phyloP scores from a whole-genome alignment of 1,139 yeast genomes.

The Yamadazyma blattariae region DNA sequence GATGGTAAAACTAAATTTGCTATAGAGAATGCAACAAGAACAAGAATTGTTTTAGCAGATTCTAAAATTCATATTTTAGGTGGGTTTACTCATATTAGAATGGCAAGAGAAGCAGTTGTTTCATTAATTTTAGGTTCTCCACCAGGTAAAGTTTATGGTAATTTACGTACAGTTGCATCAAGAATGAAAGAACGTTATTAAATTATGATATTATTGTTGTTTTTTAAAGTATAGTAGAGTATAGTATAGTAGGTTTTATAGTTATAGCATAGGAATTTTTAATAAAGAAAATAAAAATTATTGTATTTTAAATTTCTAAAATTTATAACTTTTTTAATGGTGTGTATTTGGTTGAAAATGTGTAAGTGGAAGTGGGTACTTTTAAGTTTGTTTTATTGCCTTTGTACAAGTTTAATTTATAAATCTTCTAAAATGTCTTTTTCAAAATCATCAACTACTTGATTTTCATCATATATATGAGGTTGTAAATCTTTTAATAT shows the following conservation, averaged over 20 bases:
- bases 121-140: slow-evolving; percentile 95
- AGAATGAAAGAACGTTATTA: slow-evolving; percentile 95
- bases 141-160: slow-evolving; percentile 97
- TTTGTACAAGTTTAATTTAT: no score
- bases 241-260: no score
- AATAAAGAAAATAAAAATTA: not conserved
- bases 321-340: no score
- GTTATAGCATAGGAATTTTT: no score
- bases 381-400: no score
- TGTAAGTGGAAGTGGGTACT: no score
- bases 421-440: slow-evolving; percentile 30
- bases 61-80: slow-evolving; percentile 95
- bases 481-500: slow-evolving; percentile 60
- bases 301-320: no score
- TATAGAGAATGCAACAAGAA: slow-evolving; percentile 96
- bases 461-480: slow-evolving; percentile 43
- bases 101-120: slow-evolving; percentile 97
- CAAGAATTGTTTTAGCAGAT: slow-evolving; percentile 96
- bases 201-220: no score
- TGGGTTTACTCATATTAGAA: slow-evolving; percentile 93
- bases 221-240: no score
- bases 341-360: no score
- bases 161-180: slow-evolving; percentile 93
- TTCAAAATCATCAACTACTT: slow-evolving; percentile 51
- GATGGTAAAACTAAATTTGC: slow-evolving; percentile 99